Evolutionary conservation across 768 basidiomycete genomes (phyloP).

Genomic region (Chalciporus pseudorubinellus): DNA sequence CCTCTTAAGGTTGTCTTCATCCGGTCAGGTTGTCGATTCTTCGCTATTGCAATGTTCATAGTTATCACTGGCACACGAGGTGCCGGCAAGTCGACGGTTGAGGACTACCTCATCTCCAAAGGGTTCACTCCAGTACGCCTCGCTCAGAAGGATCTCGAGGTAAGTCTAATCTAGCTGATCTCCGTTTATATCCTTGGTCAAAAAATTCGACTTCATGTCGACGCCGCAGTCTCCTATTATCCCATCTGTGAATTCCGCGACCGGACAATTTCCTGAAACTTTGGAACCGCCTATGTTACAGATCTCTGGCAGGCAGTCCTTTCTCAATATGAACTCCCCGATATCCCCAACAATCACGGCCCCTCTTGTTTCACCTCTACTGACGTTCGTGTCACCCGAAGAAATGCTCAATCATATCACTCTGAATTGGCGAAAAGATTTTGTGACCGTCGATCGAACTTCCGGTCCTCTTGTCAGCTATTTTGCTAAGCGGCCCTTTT

Average conservation of each 20-base stretch:
- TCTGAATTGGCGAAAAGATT: constrained; percentile 72
- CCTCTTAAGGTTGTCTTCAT: not conserved
- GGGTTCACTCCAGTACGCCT: constrained; percentile 55
- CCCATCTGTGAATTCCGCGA: not conserved
- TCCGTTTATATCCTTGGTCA: not conserved
- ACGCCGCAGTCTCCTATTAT: constrained; percentile 4
- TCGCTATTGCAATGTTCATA: constrained; percentile 51
- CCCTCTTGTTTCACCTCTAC: constrained; percentile 21
- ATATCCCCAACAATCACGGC: constrained; percentile 5
- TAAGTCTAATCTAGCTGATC: constrained; percentile 1
- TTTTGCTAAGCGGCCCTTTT: constrained; percentile 87
- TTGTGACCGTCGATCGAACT: constrained; percentile 74
- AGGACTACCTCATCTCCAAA: constrained; percentile 57
- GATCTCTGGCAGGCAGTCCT: constrained; percentile 10
- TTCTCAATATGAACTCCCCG: constrained; percentile 23
- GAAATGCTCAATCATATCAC: constrained; percentile 75
- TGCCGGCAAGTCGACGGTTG: constrained; percentile 60
- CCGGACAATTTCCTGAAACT: not conserved
- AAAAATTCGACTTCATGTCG: not conserved
- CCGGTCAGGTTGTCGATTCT: not conserved
- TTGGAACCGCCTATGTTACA: not conserved
- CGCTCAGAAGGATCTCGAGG: constrained; percentile 18
- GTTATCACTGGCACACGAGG: constrained; percentile 62
- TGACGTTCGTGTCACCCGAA: constrained; percentile 43
- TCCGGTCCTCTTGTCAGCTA: constrained; percentile 55